A percentile compares a stretch with the other conserved stretches of the same genome.
Conservation (phyloP, 2,329 filamentous ascomycete species). For the Fusarium sp. region DNA sequence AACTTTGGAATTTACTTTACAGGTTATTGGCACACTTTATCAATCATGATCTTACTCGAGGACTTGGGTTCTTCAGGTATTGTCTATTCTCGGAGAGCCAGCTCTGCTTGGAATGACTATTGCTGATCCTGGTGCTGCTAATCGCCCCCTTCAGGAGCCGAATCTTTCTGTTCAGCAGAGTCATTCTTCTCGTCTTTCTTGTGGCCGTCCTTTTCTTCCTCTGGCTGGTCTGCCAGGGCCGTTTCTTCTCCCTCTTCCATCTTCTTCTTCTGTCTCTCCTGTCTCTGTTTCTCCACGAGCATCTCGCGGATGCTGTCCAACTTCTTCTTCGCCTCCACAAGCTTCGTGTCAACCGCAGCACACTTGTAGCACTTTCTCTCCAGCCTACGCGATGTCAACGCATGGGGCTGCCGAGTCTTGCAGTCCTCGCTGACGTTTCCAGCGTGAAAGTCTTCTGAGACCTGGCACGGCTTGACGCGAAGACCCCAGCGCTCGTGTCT, state of each 20-base stretch:
- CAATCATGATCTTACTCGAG: too few relatives aligned
- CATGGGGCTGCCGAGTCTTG: conserved; percentile 39
- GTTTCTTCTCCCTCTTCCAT: neutral
- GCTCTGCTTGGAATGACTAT: too few relatives aligned
- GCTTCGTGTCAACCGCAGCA: conserved; percentile 34
- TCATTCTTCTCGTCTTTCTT: neutral
- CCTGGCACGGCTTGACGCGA: conserved; percentile 42
- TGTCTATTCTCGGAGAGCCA: too few relatives aligned
- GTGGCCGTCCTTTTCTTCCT: neutral
- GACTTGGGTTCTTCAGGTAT: too few relatives aligned
- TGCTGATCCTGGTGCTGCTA: too few relatives aligned
- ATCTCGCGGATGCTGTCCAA: conserved; percentile 31
- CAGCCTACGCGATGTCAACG: conserved; percentile 40
- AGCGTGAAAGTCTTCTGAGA: conserved; percentile 29
- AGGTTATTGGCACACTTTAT: too few relatives aligned
- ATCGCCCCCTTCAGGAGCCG: too few relatives aligned
- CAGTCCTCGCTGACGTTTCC: conserved; percentile 37
- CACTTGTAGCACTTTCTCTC: conserved; percentile 46
- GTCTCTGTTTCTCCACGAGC: conserved; percentile 10
- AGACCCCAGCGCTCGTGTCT: conserved; percentile 48
- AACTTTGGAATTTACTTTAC: too few relatives aligned
- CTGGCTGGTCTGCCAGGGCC: too few relatives aligned
- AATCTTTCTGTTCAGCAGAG: too few relatives aligned
- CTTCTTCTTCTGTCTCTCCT: conserved; percentile 15
- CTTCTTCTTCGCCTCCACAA: conserved; percentile 27